Conservation (phyloP, 2,329 filamentous ascomycete species). For the Ophiocordyceps sinensis region DNA sequence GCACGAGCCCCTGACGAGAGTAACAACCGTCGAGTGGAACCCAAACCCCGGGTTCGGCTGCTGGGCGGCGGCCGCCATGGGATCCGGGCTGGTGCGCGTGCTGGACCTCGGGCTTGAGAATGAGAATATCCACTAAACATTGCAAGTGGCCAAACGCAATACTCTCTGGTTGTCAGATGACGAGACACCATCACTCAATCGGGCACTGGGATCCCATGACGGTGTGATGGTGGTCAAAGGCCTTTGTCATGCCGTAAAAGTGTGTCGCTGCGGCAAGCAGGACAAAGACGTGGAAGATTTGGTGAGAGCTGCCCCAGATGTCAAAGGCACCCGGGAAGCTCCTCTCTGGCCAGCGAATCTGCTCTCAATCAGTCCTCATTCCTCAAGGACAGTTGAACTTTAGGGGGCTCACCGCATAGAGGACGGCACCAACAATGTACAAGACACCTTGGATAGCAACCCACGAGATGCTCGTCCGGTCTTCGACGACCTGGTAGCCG, state of each 20-base stretch:
- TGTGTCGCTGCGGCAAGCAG: constrained; percentile 70
- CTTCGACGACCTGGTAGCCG: constrained; percentile 49
- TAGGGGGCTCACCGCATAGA: constrained; percentile 58
- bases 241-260: constrained; percentile 64
- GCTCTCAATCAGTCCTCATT: not conserved
- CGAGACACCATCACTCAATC: constrained; percentile 2
- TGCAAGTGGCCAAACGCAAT: not conserved
- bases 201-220: constrained; percentile 37
- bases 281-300: constrained; percentile 89
- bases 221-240: constrained; percentile 75
- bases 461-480: constrained; percentile 69
- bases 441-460: constrained; percentile 64
- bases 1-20: constrained; percentile 47
- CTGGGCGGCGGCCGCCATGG: constrained; percentile 54
- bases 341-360: constrained; percentile 73
- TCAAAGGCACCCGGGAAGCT: constrained; percentile 68
- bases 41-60: constrained; percentile 49
- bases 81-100: constrained; percentile 50
- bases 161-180: constrained; percentile 1
- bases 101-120: constrained; percentile 47
- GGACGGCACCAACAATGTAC: constrained; percentile 71
- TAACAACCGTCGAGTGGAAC: constrained; percentile 53
- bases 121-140: constrained; percentile 11
- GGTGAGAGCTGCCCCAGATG: constrained; percentile 85
- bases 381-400: not conserved